A percentile compares a stretch with the other conserved stretches of the same genome.
Evolutionary conservation across 441 rosid genomes (phyloP).

Genomic region (Theobroma grandiflorum): DNA sequence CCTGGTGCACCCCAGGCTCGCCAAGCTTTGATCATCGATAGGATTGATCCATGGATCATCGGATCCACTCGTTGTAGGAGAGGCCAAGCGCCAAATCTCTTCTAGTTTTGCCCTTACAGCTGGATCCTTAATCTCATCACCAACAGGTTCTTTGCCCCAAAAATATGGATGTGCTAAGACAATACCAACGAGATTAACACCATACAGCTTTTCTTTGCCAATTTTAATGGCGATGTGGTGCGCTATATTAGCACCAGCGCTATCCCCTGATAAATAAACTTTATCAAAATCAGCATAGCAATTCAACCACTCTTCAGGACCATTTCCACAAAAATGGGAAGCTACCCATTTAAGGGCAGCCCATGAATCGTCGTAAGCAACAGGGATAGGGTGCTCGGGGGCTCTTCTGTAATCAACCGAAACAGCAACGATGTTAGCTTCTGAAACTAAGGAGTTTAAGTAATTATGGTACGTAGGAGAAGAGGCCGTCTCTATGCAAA

Average conservation of each 20-base stretch:
- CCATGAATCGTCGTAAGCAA: conserved; percentile 54
- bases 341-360: conserved; percentile 56
- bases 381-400: conserved; percentile 57
- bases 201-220: conserved; percentile 33
- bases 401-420: conserved; percentile 63
- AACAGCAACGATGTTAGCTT: conserved; percentile 47
- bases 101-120: conserved; percentile 22
- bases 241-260: conserved; percentile 62
- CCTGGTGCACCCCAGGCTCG: conserved; percentile 40
- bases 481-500: conserved; percentile 50
- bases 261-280: conserved; percentile 60
- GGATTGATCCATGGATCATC: conserved; percentile 60
- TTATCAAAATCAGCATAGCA: conserved; percentile 45
- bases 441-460: conserved; percentile 45
- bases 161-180: conserved; percentile 53
- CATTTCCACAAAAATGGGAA: conserved; percentile 45
- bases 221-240: conserved; percentile 52
- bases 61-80: conserved; percentile 36
- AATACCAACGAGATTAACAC: conserved; percentile 38
- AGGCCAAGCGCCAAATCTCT: conserved; percentile 35
- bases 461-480: conserved; percentile 47
- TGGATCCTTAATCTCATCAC: conserved; percentile 44
- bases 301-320: conserved; percentile 57
- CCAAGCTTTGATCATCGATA: conserved; percentile 34
- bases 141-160: conserved; percentile 58